A percentile compares a stretch with the other conserved stretches of the same genome.
phyloP scores from a whole-genome alignment of 179 eudicot genomes.

The Silene vulgaris region DNA sequence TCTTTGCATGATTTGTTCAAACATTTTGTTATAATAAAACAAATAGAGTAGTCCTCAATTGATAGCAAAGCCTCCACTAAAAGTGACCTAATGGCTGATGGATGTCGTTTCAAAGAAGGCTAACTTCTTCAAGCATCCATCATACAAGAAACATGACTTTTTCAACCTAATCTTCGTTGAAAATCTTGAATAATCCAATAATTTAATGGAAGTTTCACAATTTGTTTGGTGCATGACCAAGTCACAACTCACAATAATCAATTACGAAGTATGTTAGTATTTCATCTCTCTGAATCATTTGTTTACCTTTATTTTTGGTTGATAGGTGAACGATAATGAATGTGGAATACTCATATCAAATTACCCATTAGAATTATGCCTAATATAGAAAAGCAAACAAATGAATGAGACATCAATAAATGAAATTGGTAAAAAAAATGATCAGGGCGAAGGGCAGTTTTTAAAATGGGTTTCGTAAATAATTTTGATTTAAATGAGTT shows the following conservation, averaged over 20 bases:
- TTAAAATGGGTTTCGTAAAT: no score
- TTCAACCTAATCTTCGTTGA: not conserved
- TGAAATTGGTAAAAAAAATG: no score
- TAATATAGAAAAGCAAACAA: no score
- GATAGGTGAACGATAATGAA: no score
- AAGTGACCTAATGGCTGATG: not conserved
- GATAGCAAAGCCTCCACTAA: not conserved
- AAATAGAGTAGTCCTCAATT: no score
- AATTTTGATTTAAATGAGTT: no score
- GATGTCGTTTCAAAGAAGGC: not conserved
- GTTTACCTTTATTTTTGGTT: no score
- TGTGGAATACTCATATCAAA: no score
- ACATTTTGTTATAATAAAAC: not conserved
- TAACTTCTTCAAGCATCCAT: not conserved
- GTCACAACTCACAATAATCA: not conserved
- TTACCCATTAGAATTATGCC: no score
- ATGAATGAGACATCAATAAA: no score
- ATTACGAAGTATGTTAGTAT: no score
- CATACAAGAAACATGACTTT: not conserved
- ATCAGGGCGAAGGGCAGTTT: no score
- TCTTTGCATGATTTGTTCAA: not conserved
- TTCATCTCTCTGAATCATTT: not conserved
- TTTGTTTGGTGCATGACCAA: constrained; percentile 7
- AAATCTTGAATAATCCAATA: not conserved
- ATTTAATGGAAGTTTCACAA: not conserved